Evolutionary conservation across 305 asterid genomes (phyloP).

Genomic region (Ilex paraguariensis): DNA sequence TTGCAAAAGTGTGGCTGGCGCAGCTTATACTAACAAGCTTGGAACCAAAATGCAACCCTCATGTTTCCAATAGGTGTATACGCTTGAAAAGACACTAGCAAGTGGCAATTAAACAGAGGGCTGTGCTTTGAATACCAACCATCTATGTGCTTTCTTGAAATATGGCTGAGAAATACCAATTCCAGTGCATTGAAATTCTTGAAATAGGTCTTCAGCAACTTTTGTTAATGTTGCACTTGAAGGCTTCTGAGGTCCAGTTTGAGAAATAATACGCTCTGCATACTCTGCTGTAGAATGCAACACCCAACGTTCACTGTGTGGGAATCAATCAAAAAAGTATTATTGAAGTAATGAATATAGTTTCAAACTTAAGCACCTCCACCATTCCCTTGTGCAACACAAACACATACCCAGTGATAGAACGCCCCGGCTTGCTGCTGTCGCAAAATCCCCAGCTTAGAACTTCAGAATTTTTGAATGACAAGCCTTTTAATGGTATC

Average conservation of each 20-base stretch:
- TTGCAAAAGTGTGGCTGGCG: too few relatives aligned
- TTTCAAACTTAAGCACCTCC: neutral
- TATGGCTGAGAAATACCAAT: conserved; percentile 49
- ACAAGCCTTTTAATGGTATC: conserved; percentile 72
- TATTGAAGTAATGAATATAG: neutral
- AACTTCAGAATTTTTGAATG: conserved; percentile 64
- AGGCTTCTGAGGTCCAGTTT: conserved; percentile 72
- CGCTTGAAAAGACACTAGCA: too few relatives aligned
- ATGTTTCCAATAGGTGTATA: too few relatives aligned
- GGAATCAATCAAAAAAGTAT: neutral
- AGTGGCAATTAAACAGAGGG: too few relatives aligned
- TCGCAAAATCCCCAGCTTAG: conserved; percentile 80
- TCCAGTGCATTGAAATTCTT: conserved; percentile 62
- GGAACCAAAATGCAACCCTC: too few relatives aligned
- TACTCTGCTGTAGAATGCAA: conserved; percentile 77
- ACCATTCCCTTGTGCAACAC: neutral
- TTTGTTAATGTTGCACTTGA: conserved; percentile 44
- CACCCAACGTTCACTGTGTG: conserved; percentile 74
- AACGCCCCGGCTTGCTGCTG: conserved; percentile 87
- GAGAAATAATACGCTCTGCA: conserved; percentile 61
- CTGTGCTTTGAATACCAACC: conserved; percentile 35
- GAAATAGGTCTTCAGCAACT: conserved; percentile 74
- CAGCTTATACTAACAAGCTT: too few relatives aligned
- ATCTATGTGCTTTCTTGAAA: conserved; percentile 85
- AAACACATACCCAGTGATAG: conserved; percentile 43